Conservation (phyloP, 805 yeast species). For the Zygoascus bituminiphila region DNA sequence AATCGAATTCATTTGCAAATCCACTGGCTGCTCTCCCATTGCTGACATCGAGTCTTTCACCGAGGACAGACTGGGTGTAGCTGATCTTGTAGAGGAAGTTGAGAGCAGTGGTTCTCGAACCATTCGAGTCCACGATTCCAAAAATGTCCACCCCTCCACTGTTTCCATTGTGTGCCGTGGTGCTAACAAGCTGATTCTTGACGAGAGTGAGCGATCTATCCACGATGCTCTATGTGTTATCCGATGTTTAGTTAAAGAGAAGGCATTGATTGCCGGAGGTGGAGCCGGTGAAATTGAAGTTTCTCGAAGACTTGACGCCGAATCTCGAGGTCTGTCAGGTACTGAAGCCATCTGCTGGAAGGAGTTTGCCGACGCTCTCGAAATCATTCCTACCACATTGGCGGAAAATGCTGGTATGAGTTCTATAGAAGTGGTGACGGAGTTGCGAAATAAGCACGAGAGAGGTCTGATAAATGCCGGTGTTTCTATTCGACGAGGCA, state of each 20-base stretch:
- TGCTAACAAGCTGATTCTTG: slow-evolving; percentile 81
- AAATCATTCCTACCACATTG: slow-evolving; percentile 85
- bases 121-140: slow-evolving; percentile 50
- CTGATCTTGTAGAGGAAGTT: slow-evolving; percentile 86
- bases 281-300: slow-evolving; percentile 97
- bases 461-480: slow-evolving; percentile 92
- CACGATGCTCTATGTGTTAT: slow-evolving; percentile 97
- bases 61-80: slow-evolving; percentile 86
- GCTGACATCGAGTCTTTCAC: slow-evolving; percentile 91
- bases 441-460: slow-evolving; percentile 84
- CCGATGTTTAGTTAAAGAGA: slow-evolving; percentile 79
- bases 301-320: slow-evolving; percentile 62
- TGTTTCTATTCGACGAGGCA: slow-evolving; percentile 86
- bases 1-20: slow-evolving; percentile 77
- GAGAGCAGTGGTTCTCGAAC: slow-evolving; percentile 86
- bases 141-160: slow-evolving; percentile 35
- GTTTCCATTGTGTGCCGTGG: slow-evolving; percentile 93
- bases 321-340: slow-evolving; percentile 66
- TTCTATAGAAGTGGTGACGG: slow-evolving; percentile 86
- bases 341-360: slow-evolving; percentile 86
- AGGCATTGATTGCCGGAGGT: slow-evolving; percentile 93
- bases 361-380: slow-evolving; percentile 86
- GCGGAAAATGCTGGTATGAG: slow-evolving; percentile 95
- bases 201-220: slow-evolving; percentile 93
- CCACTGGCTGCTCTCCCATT: slow-evolving; percentile 90